Percentiles rank a stretch among this genome's conserved stretches.
Conservation (phyloP, 495 filamentous ascomycete genomes). For the Apodospora peruviana region DNA sequence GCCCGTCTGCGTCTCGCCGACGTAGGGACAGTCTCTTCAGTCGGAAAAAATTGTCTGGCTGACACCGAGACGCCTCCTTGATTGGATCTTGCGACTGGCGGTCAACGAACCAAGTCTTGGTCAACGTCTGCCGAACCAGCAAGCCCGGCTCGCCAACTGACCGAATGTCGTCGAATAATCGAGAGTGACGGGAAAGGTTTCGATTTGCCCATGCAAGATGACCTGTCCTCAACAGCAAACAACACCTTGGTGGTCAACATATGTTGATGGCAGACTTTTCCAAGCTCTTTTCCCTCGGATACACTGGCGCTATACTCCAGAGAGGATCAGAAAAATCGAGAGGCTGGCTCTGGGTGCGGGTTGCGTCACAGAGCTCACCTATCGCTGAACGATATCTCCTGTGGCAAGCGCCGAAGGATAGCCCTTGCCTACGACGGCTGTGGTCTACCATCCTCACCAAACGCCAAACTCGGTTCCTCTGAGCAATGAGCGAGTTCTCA, state of each 20-base stretch:
- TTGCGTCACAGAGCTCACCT: neutral
- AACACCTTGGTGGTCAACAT: too few relatives aligned
- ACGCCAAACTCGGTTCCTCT: neutral
- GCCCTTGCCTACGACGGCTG: neutral
- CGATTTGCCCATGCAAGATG: constrained; percentile 5
- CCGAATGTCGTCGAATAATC: constrained; percentile 3
- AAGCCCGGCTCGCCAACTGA: constrained; percentile 1
- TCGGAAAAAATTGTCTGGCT: constrained; percentile 2
- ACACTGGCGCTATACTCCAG: too few relatives aligned
- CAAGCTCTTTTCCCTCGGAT: too few relatives aligned
- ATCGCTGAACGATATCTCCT: neutral
- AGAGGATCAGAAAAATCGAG: too few relatives aligned
- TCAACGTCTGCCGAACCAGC: constrained; percentile 5
- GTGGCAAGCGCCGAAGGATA: constrained; percentile 1
- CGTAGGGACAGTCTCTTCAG: neutral
- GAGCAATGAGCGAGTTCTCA: neutral
- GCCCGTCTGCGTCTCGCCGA: neutral
- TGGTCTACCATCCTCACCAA: neutral
- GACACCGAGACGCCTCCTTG: neutral
- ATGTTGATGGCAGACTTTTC: too few relatives aligned
- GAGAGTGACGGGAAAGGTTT: neutral
- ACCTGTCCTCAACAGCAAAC: constrained; percentile 1
- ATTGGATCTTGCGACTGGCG: constrained; percentile 10
- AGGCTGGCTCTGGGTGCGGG: neutral
- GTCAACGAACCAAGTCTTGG: constrained; percentile 4